phyloP scores from a whole-genome alignment of 257 asterid genomes.

The Apocynum venetum region DNA sequence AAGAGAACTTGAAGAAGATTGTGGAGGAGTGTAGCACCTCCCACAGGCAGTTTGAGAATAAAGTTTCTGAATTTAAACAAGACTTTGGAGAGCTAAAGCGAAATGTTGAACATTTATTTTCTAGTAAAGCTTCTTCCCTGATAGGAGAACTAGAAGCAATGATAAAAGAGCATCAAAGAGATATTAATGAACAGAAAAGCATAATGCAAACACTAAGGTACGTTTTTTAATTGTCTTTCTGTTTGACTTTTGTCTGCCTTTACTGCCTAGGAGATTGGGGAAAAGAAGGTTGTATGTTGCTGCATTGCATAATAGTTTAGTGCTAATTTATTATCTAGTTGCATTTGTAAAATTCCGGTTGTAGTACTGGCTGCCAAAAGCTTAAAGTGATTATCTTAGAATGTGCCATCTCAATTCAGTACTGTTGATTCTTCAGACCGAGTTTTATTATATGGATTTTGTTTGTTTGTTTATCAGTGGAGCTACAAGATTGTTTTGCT shows the following conservation, averaged over 20 bases:
- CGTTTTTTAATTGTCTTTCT: slow-evolving; percentile 17
- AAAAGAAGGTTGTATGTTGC: background rate
- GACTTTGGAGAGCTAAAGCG: slow-evolving; percentile 86
- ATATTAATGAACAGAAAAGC: slow-evolving; percentile 76
- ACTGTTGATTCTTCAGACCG: background rate
- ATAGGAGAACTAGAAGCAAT: slow-evolving; percentile 64
- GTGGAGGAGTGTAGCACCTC: slow-evolving; percentile 82
- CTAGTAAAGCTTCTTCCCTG: slow-evolving; percentile 67
- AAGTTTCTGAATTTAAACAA: slow-evolving; percentile 76
- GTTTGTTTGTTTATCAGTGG: background rate
- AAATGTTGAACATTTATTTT: slow-evolving; percentile 60
- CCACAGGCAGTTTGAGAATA: slow-evolving; percentile 87
- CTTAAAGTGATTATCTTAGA: background rate
- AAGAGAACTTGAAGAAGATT: slow-evolving; percentile 71
- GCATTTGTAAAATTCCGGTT: background rate
- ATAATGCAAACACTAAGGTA: slow-evolving; percentile 95
- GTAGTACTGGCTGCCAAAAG: background rate
- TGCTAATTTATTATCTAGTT: background rate
- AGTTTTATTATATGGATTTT: background rate
- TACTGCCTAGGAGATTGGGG: background rate
- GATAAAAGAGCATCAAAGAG: slow-evolving; percentile 63
- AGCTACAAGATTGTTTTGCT: background rate
- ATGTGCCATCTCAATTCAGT: background rate
- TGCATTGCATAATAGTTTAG: background rate
- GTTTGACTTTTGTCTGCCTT: slow-evolving; percentile 2